Evolutionary conservation across 2,329 filamentous ascomycete genomes (phyloP).

Genomic region (Fusarium siculi): DNA sequence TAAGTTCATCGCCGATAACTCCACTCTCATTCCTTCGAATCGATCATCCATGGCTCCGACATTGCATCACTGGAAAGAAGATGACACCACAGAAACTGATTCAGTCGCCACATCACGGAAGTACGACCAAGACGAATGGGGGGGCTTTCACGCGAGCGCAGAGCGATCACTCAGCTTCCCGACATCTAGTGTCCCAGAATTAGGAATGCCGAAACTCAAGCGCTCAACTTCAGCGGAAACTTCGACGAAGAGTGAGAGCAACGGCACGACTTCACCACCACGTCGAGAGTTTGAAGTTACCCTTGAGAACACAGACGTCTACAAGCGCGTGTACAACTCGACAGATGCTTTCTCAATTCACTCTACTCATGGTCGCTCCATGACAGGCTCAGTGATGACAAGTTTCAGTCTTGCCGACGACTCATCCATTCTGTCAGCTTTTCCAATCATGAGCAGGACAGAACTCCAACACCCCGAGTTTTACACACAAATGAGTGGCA

Average conservation of each 20-base stretch:
- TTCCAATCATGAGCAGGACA: slow-evolving; percentile 17
- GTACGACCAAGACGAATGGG: neutral
- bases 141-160: neutral
- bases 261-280: neutral
- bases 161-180: slow-evolving; percentile 16
- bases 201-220: neutral
- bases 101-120: slow-evolving; percentile 2
- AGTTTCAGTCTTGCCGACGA: slow-evolving; percentile 22
- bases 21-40: neutral
- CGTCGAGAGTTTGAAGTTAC: neutral
- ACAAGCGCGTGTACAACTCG: slow-evolving; percentile 16
- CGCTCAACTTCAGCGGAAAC: slow-evolving; percentile 11
- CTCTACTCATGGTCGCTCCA: neutral
- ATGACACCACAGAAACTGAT: neutral
- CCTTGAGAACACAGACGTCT: slow-evolving; percentile 1
- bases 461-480: slow-evolving; percentile 20
- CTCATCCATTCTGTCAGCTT: slow-evolving; percentile 13
- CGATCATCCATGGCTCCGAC: slow-evolving; percentile 5
- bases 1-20: slow-evolving; percentile 14
- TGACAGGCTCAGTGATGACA: slow-evolving; percentile 2
- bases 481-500: slow-evolving; percentile 6
- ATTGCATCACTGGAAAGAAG: neutral
- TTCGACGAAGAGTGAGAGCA: neutral
- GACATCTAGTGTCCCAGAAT: neutral
- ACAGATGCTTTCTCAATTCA: slow-evolving; percentile 1